Evolutionary conservation across 768 basidiomycete genomes (phyloP), one percentile per base, ranked within the genome.

Genomic region (Pleurotus djamor): DNA sequence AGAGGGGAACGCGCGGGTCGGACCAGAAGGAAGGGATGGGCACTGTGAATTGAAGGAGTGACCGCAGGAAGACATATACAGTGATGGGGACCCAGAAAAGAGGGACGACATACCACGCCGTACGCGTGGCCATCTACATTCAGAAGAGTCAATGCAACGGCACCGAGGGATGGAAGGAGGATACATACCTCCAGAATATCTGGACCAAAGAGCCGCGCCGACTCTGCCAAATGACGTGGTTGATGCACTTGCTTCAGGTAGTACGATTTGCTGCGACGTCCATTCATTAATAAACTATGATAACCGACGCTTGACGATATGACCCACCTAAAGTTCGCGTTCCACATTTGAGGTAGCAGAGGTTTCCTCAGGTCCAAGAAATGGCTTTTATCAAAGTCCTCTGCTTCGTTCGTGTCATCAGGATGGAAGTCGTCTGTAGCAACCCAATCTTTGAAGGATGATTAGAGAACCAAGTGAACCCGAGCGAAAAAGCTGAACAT

Each of bases 221-320:
- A 88, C 54, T 92, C 81, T 6, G 84, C 73, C 55, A 96, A 72
- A 71, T 96, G 96, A 45, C 97, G 84, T 1, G 97, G 96, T 71
- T 98, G 95, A 72, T 99, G 97, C 0, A 99, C 92, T 72, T 99
- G 97, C 66, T 93, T 84, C 52, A 99, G 79, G 70, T 99, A 99
- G 72, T 95, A 98, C 3, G 90, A 85, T 79, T 99, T 99, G 69
- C 92, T 92, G 21, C 21, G 21, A 28, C 21, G 21, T 28, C 21
- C 21, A 28, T 28, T 28, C 21, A 28, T 28, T 28, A 28, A 28
- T 28, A 28, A 28, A 28, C 21, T 28, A 3, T 28, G 21, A 28
- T 28, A 28, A 28, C 21, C 21, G 21, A 28, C 21, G 21, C 21
- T 28, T 28, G 21, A 28, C 21, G 21, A 28, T 28, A 28, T 28